Evolutionary conservation across 768 basidiomycete species (phyloP), one percentile per base, ranked within the genome.

Genomic region (Mycena olivaceomarginata): DNA sequence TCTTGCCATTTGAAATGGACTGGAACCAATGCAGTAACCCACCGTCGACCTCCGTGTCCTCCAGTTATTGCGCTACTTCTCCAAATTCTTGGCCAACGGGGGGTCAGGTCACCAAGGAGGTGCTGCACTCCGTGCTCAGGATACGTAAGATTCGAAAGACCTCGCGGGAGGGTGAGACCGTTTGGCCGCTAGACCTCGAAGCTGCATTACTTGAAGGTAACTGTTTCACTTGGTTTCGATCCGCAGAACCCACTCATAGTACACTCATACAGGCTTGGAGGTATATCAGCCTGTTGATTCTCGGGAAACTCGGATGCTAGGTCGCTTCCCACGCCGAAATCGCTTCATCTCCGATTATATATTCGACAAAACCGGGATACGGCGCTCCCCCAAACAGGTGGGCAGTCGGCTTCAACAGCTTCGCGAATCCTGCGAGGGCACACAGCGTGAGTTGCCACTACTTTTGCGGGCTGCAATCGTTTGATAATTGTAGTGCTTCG

Each of bases 151-250:
- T 90, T 80, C 95, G 94, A 93, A 94, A 94, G 82, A 94, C 93
- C 1, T 84, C 93, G 40, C 91, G 91, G 82, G 94, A 93, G 64
- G 91, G 92, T 41, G 94, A 95, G 81, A 89, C 93, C 11, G 94
- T 95, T n/a, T 95, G 94, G 94, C 94, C 95, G 64, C 93, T 93
- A 16, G 90, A 93, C 80, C 91, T 96, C 66, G 94, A 96, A 86
- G 94, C 92, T 37, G 93, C 93, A 46, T 87, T 95, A 80, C 89
- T 96, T 57, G 93, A 94, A 89, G 95, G 94, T 94, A 77, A 45
- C 66, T 20, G 3, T 25, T 22, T 5, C 10, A 3, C 20, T 39
- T 22, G 8, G 13, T 4, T 7, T 2, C 3, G 10, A 12, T 37
- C 31, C 37, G 31, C n/a, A 56, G 16, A 76, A 79, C 71, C 69